These are phyloP conservation scores for Epichloe scottii DNA, from an alignment of 2,329 filamentous ascomycete species.

Conservation along the genomic window DNA sequence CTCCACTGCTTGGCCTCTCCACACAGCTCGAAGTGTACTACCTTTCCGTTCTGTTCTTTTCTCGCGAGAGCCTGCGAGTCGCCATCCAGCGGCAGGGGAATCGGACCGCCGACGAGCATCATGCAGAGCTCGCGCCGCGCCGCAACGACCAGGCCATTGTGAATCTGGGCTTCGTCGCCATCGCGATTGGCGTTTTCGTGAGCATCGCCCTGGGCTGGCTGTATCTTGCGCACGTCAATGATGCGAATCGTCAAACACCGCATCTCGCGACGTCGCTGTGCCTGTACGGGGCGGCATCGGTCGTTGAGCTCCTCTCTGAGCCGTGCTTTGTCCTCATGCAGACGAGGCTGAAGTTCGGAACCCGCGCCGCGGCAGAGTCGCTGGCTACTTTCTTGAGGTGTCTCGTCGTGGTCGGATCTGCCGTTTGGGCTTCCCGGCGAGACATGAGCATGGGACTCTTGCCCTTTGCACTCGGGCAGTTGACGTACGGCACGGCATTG, in stretches of 20 bases:
- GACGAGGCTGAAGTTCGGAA: slow-evolving; percentile 65
- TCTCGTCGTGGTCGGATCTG: slow-evolving; percentile 56
- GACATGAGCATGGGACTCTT: slow-evolving; percentile 55
- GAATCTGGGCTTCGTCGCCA: slow-evolving; percentile 75
- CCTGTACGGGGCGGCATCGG: slow-evolving; percentile 43
- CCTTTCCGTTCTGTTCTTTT: slow-evolving; percentile 87
- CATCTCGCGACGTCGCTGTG: slow-evolving; percentile 44
- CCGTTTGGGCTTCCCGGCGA: slow-evolving; percentile 44
- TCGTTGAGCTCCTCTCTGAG: slow-evolving; percentile 72
- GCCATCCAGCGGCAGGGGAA: slow-evolving; percentile 67
- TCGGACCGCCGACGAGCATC: slow-evolving; percentile 1
- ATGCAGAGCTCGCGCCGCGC: not conserved
- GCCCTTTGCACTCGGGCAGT: slow-evolving; percentile 80
- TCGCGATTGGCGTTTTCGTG: slow-evolving; percentile 54
- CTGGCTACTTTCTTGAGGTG: slow-evolving; percentile 68
- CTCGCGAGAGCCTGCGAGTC: slow-evolving; percentile 81
- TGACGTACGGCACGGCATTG: slow-evolving; percentile 59
- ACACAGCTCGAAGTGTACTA: slow-evolving; percentile 90
- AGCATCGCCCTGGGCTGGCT: slow-evolving; percentile 51
- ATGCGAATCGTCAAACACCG: slow-evolving; percentile 42
- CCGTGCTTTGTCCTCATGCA: slow-evolving; percentile 84
- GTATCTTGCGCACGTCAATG: slow-evolving; percentile 46
- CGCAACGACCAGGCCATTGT: slow-evolving; percentile 60
- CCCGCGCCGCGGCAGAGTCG: slow-evolving; percentile 74
- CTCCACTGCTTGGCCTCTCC: slow-evolving; percentile 70